phyloP scores from a whole-genome alignment of 2,329 filamentous ascomycete species.

The Cytospora schulzeri region DNA sequence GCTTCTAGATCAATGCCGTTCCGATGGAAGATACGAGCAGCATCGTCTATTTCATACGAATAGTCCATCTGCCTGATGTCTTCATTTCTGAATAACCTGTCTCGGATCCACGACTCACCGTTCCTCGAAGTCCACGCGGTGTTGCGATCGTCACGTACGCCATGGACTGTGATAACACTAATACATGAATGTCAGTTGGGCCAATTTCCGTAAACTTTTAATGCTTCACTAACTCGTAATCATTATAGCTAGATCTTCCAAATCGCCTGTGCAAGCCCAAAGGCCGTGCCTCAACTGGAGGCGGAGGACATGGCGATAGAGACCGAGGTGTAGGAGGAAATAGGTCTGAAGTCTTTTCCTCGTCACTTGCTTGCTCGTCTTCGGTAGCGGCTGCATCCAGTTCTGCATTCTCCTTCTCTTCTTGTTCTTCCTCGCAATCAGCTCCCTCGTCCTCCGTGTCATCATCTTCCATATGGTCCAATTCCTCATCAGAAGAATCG shows the following conservation, averaged over 20 bases:
- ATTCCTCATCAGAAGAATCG: too few species aligned
- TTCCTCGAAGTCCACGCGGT: not conserved
- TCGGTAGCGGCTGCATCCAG: too few species aligned
- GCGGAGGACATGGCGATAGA: too few species aligned
- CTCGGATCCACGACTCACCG: not conserved
- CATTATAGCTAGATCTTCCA: not conserved
- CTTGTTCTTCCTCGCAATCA: too few species aligned
- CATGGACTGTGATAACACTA: constrained; percentile 9
- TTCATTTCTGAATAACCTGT: not conserved
- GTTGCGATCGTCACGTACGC: not conserved
- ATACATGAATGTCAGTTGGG: not conserved
- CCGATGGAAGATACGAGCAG: not conserved
- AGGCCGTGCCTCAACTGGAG: too few species aligned
- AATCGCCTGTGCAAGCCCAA: too few species aligned
- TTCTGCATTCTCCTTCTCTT: too few species aligned
- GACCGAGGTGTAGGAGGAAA: too few species aligned
- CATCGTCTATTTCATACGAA: not conserved
- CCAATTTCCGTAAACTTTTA: not conserved
- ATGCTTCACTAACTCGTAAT: not conserved
- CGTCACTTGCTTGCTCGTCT: too few species aligned
- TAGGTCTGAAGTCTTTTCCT: too few species aligned
- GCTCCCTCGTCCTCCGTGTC: too few species aligned
- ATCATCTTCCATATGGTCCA: too few species aligned
- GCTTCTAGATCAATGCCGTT: not conserved
- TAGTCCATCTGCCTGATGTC: not conserved